phyloP scores from a whole-genome alignment of 2,329 filamentous ascomycete genomes.

The Aspergillus glaucus region DNA sequence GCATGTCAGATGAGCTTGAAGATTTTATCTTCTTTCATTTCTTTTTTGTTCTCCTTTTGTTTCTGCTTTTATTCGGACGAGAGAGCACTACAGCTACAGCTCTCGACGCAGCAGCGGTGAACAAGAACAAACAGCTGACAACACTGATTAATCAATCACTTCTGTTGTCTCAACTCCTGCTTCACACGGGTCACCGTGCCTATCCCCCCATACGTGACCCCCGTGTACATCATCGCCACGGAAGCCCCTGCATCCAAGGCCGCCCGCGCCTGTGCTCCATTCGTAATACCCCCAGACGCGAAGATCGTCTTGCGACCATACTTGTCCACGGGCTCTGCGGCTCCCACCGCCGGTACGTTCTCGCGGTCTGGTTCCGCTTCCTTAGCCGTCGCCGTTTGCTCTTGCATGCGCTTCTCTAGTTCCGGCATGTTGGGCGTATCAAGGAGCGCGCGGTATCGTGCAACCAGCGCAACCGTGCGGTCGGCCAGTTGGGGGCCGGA shows the following conservation, averaged over 20 bases:
- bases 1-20: conserved; percentile 6
- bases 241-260: conserved; percentile 84
- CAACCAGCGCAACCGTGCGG: conserved; percentile 70
- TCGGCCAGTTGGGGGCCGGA: conserved; percentile 86
- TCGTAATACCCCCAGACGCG: conserved; percentile 87
- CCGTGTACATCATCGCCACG: conserved; percentile 88
- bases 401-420: conserved; percentile 6
- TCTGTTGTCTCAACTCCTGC: conserved; percentile 40
- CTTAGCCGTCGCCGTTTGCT: conserved; percentile 6
- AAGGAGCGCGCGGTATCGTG: conserved; percentile 66
- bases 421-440: conserved; percentile 43
- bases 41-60: not conserved
- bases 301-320: conserved; percentile 70
- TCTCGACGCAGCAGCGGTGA: too few species aligned
- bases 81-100: too few species aligned
- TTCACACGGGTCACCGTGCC: conserved; percentile 54
- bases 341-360: conserved; percentile 12
- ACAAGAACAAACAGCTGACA: too few species aligned
- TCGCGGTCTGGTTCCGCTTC: conserved; percentile 17
- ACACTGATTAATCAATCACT: conserved; percentile 3
- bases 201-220: conserved; percentile 56
- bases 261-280: conserved; percentile 73
- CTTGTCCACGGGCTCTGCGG: conserved; percentile 9
- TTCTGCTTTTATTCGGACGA: conserved; percentile 11
- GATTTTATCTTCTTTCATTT: conserved; percentile 2